A percentile compares a stretch with the other conserved stretches of the same genome.
Evolutionary conservation across 371 early-diverging fungal genomes (phyloP).

Genomic region (Mucor circinelloides): DNA sequence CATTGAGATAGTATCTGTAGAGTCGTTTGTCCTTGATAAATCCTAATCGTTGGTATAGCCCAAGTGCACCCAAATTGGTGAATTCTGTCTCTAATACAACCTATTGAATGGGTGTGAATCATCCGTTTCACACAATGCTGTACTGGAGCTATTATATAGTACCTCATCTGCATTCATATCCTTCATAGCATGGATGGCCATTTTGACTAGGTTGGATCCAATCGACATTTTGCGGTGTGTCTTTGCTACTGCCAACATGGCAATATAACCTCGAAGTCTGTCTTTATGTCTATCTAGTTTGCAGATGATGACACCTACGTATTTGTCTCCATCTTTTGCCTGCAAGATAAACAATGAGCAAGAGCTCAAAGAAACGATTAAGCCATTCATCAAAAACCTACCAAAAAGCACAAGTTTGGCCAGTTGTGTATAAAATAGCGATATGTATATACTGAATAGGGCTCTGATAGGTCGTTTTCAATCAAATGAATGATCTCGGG

Average conservation of each 20-base stretch:
- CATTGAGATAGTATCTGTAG: constrained; percentile 90
- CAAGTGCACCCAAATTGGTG: constrained; percentile 85
- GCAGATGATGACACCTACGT: constrained; percentile 89
- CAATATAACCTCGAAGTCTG: constrained; percentile 90
- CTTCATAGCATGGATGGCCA: constrained; percentile 78
- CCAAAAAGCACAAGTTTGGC: constrained; percentile 85
- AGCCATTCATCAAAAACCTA: constrained; percentile 15
- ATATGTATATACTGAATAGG: constrained; percentile 96
- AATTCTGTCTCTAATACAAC: constrained; percentile 92
- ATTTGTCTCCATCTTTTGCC: constrained; percentile 65
- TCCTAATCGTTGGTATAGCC: constrained; percentile 89
- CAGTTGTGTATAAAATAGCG: constrained; percentile 94
- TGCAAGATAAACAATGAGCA: constrained; percentile 8
- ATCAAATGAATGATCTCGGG: constrained; percentile 78
- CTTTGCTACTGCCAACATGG: constrained; percentile 91
- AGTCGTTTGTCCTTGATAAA: constrained; percentile 93
- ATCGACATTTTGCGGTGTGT: constrained; percentile 80
- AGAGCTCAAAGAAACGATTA: not conserved
- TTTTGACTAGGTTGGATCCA: constrained; percentile 74
- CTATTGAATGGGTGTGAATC: constrained; percentile 28
- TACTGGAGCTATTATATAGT: not conserved
- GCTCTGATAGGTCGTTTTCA: constrained; percentile 91
- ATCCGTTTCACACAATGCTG: not conserved
- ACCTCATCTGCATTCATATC: constrained; percentile 86
- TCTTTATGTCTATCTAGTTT: constrained; percentile 81